Evolutionary conservation across 225 moss, liverwort and hornwort genomes (phyloP), one percentile per base, ranked within the genome.

Genomic region (Marchantia paleacea): DNA sequence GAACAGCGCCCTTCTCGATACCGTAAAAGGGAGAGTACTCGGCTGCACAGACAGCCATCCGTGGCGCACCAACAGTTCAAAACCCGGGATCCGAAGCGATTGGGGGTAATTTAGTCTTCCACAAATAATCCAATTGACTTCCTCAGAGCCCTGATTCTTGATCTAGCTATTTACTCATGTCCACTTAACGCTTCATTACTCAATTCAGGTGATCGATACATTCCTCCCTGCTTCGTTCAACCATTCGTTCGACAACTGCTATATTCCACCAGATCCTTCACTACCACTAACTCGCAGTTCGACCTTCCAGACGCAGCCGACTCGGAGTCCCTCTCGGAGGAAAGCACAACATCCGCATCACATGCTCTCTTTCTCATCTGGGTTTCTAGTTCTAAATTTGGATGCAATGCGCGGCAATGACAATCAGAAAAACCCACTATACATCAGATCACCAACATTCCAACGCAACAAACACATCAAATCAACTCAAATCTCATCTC

Each of bases 21-120:
- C 93, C 95, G 55, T 70, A 95, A 47, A 95, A 95, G 26, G 95
- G 91, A 18, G 95, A 93, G 69, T 91, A 95, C 55, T 95, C 95
- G 51, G 94, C 94, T 94, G 91, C 88, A 83, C 25, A 80, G 48
- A 82, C 76, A 57, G 61, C 54, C 80, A 77, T 75, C 18, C 78
- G 49, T 26, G 68, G 72, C 39, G 47, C 52, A 47, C 15, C 78
- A 63, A 52, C 52, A 70, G 52, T 83, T 80, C 61, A 81, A 69
- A 80, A 78, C 66, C 52, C 55, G 67, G 67, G 55, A 57, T 55
- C 75, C 26, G 57, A 55, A 12, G 29, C 19, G 28, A 29, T 6
- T 55, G 29, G 31, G 16, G 6, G 28, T 25, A 10, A 76, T 65
- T 75, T 22, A 57, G 14, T 54, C 52, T 66, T 81, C 69, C 62